phyloP scores from a whole-genome alignment of 768 basidiomycete genomes.

The Russula brevipes region DNA sequence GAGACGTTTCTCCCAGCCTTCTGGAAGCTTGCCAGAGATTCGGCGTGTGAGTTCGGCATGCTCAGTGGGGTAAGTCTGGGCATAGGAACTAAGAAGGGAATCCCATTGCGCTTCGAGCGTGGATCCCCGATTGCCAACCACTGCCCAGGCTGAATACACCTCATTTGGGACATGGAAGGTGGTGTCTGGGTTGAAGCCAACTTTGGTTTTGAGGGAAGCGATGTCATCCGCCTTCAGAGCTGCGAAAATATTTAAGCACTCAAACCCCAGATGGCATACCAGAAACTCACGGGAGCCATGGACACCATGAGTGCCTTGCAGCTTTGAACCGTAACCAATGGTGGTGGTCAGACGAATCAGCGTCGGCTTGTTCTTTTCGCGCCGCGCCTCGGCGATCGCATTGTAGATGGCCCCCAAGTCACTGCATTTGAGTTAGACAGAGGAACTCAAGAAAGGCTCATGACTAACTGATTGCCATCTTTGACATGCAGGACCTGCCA shows the following conservation, averaged over 20 bases:
- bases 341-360: slow-evolving; percentile 83
- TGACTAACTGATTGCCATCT: slow-evolving; percentile 64
- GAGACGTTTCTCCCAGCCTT: slow-evolving; percentile 79
- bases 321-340: slow-evolving; percentile 91
- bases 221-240: slow-evolving; percentile 94
- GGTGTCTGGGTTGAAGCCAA: slow-evolving; percentile 73
- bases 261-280: slow-evolving; percentile 7
- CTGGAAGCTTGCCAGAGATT: slow-evolving; percentile 75
- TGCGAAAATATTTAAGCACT: slow-evolving; percentile 31
- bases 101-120: slow-evolving; percentile 73
- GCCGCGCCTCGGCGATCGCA: slow-evolving; percentile 72
- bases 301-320: slow-evolving; percentile 90
- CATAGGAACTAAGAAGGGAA: slow-evolving; percentile 59
- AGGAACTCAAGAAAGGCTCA: not conserved
- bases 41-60: slow-evolving; percentile 83
- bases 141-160: slow-evolving; percentile 62
- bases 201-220: slow-evolving; percentile 72
- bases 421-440: slow-evolving; percentile 35
- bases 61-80: slow-evolving; percentile 74
- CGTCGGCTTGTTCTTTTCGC: slow-evolving; percentile 77
- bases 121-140: slow-evolving; percentile 66
- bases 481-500: slow-evolving; percentile 89
- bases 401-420: slow-evolving; percentile 73
- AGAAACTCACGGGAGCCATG: slow-evolving; percentile 82
- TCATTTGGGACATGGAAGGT: slow-evolving; percentile 74